Conservation (phyloP, 345 rosid genomes). For the Microcos paniculata region DNA sequence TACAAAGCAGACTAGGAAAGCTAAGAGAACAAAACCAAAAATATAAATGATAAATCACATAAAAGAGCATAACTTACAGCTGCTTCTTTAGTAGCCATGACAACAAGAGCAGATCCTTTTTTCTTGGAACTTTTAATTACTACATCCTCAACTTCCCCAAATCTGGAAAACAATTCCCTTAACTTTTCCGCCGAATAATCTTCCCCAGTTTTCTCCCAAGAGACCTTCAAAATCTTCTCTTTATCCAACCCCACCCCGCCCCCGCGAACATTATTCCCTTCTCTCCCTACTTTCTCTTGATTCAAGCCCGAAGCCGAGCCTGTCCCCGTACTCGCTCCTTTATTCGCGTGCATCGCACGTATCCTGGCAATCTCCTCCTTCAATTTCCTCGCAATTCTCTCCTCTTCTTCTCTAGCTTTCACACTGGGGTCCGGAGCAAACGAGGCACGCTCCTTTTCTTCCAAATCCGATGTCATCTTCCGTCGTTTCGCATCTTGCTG, state of each 20-base stretch:
- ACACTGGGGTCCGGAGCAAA: constrained; percentile 50
- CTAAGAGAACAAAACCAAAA: constrained; percentile 2
- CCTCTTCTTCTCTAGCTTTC: constrained; percentile 58
- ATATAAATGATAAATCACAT: background rate
- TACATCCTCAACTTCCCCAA: constrained; percentile 84
- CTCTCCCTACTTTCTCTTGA: constrained; percentile 22
- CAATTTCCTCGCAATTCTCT: constrained; percentile 63
- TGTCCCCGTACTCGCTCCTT: constrained; percentile 28
- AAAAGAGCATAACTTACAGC: constrained; percentile 47
- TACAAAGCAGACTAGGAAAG: constrained; percentile 19
- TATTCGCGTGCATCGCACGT: constrained; percentile 57
- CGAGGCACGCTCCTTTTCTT: constrained; percentile 74
- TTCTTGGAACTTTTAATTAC: constrained; percentile 70
- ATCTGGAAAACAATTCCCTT: constrained; percentile 59
- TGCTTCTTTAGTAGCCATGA: constrained; percentile 74
- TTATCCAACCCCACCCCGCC: constrained; percentile 43
- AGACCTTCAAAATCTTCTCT: constrained; percentile 70
- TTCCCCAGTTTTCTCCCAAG: constrained; percentile 71
- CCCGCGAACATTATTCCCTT: constrained; percentile 7
- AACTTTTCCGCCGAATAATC: constrained; percentile 64
- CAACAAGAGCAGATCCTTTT: constrained; percentile 76
- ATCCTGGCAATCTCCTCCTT: constrained; percentile 74
- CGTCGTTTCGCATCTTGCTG: constrained; percentile 71
- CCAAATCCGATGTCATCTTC: constrained; percentile 80
- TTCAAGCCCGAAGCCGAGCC: constrained; percentile 21